Base-by-base conservation (phyloP, 2,329 filamentous ascomycete species). In the Sarocladium brachiariae region DNA sequence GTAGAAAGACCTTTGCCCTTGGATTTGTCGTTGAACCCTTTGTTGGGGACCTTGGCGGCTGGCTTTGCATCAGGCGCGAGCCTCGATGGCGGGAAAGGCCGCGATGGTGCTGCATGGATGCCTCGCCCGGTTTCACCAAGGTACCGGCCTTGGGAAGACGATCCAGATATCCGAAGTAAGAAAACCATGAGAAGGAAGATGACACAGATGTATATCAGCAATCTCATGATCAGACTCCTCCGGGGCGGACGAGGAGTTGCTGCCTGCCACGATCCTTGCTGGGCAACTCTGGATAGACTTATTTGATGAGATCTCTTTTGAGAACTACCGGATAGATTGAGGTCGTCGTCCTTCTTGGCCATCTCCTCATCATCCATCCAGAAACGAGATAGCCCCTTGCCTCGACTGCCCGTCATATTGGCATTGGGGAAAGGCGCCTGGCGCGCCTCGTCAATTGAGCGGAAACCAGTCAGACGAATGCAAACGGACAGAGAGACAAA, bases 341-440 rank as follows among this genome's bases (percentile, higher is more conserved):
- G 41, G 21, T 83, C 78, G 61, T 83, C 79, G 61, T 81, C 72
- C 65, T 80, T 82, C 65, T 83, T 83, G 49, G 73, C 75, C 62
- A 79, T 66, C 57, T 79, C 76, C 57, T 79, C 77, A 56, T 80
- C 73, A 59, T 67, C 72, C 52, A 72, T 62, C 64, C 76, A 77
- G 50, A 75, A 62, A 53, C 69, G 63, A 45, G 62, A 60, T 51
- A 58, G 52, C 45, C 64, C 55, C 54, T 62, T 63, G 41, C 61
- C 59, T 54, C 64, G 63, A 34, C 56, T 51, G 50, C 57, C 58
- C 55, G 65, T 65, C 70, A 77, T 74, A 53, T 61, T 70, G 55
- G 25, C 52, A 50, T 16, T 25, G 4, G 25, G 37, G 24, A 33
- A 33, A 43, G 41, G 46, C 43, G 43, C 43, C 27, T 31, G 5